Percentiles rank a stretch among this genome's conserved stretches.
Conservation (phyloP, 2,329 filamentous ascomycete genomes). For the Colletotrichum tropicicola region DNA sequence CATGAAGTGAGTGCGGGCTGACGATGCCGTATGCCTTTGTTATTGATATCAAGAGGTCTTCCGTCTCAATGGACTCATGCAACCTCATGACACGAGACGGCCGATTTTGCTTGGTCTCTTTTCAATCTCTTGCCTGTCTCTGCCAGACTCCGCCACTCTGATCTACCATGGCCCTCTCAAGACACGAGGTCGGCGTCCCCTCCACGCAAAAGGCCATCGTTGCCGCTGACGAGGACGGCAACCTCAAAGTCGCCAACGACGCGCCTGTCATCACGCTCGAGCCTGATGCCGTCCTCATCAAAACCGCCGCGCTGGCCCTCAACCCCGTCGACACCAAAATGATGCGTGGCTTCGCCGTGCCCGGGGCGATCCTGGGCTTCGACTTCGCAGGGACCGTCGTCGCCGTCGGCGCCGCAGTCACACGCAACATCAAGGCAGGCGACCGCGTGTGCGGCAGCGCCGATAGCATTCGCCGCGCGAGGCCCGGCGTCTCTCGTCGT, state of each 20-base stretch:
- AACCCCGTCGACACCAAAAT: conserved; percentile 43
- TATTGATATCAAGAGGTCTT: too few relatives aligned
- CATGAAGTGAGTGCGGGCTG: too few relatives aligned
- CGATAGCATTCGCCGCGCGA: conserved; percentile 2
- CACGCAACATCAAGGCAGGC: conserved; percentile 20
- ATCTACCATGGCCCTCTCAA: too few relatives aligned
- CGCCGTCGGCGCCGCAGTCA: conserved; percentile 26
- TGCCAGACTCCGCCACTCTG: too few relatives aligned
- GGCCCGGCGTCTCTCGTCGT: background rate
- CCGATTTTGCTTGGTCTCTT: too few relatives aligned
- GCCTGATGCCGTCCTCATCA: background rate
- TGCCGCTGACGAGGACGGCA: too few relatives aligned
- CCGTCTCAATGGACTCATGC: too few relatives aligned
- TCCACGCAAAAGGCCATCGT: too few relatives aligned
- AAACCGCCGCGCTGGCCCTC: conserved; percentile 33
- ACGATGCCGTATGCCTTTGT: too few relatives aligned
- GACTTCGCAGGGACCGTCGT: conserved; percentile 38
- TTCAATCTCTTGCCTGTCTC: too few relatives aligned
- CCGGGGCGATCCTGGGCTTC: conserved; percentile 31
- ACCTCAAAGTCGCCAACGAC: background rate
- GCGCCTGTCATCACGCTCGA: background rate
- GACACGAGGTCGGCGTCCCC: too few relatives aligned
- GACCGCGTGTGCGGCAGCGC: conserved; percentile 38
- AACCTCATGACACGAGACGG: too few relatives aligned
- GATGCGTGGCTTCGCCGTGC: background rate